Conservation (phyloP, 148 eudicot species). For the Limonium bicolor region DNA sequence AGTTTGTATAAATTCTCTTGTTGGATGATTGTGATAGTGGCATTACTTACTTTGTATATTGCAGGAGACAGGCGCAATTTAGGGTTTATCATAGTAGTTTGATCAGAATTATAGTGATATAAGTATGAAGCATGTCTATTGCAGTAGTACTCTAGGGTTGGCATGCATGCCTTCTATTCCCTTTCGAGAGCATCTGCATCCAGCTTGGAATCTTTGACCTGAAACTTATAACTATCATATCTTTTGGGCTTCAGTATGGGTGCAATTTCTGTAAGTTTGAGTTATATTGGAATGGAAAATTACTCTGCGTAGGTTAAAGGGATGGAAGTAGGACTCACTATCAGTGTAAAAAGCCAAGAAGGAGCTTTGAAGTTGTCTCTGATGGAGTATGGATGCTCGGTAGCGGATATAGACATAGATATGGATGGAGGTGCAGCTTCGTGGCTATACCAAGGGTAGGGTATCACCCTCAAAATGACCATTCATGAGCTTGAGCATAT, state of each 20-base stretch:
- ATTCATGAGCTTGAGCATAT: not conserved
- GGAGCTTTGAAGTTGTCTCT: conserved; percentile 52
- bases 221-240: too few relatives aligned
- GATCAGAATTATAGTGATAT: too few relatives aligned
- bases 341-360: conserved; percentile 35
- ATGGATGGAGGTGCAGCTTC: conserved; percentile 91
- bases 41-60: too few relatives aligned
- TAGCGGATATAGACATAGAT: conserved; percentile 41
- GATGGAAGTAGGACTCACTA: conserved; percentile 51
- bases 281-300: not conserved
- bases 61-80: too few relatives aligned
- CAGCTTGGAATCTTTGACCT: too few relatives aligned
- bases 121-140: too few relatives aligned
- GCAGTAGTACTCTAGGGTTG: too few relatives aligned
- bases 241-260: too few relatives aligned
- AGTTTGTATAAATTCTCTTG: not conserved
- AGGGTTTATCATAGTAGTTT: too few relatives aligned
- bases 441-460: conserved; percentile 98
- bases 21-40: not conserved
- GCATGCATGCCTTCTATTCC: too few relatives aligned
- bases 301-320: conserved; percentile 65
- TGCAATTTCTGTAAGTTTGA: not conserved
- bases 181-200: too few relatives aligned
- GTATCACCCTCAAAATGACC: not conserved
- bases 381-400: conserved; percentile 56